Evolutionary conservation across 2,329 filamentous ascomycete genomes (phyloP).

Genomic region (Aureobasidium lini): DNA sequence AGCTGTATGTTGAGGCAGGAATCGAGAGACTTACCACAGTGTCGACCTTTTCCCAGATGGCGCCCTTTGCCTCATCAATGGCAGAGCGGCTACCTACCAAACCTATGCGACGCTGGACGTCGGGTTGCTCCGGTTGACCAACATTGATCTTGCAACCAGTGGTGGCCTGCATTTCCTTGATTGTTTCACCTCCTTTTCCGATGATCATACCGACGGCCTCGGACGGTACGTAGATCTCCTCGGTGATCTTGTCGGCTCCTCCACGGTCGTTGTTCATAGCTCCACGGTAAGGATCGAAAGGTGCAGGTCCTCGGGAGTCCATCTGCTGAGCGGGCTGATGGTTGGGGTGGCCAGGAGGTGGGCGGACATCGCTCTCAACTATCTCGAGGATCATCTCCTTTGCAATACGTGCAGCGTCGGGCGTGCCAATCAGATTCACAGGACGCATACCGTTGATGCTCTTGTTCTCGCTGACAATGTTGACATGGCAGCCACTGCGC

Average conservation of each 20-base stretch:
- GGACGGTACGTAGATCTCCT: conserved; percentile 77
- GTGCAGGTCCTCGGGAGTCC: conserved; percentile 19
- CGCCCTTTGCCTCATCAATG: conserved; percentile 71
- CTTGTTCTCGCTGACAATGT: conserved; percentile 89
- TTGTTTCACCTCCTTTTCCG: conserved; percentile 85
- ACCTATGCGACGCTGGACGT: conserved; percentile 78
- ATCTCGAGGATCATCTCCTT: conserved; percentile 90
- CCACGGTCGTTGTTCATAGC: conserved; percentile 35
- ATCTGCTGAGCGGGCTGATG: conserved; percentile 12
- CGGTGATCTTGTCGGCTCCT: conserved; percentile 63
- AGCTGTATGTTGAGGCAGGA: neutral
- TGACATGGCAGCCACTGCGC: conserved; percentile 87
- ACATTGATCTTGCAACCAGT: conserved; percentile 95
- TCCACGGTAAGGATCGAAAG: conserved; percentile 27
- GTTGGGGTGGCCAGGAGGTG: conserved; percentile 14
- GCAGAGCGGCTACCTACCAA: conserved; percentile 70
- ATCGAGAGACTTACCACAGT: conserved; percentile 45
- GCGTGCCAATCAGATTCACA: conserved; percentile 80
- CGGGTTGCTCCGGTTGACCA: conserved; percentile 69
- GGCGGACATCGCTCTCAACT: conserved; percentile 73
- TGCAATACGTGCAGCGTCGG: conserved; percentile 64
- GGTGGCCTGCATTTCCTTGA: conserved; percentile 82
- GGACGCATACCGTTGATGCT: conserved; percentile 83
- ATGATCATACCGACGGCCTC: conserved; percentile 96
- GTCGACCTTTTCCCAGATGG: conserved; percentile 88